A percentile compares a stretch with the other conserved stretches of the same genome.
Conservation (phyloP, 73 alveolate genomes). For the Paramecium pentaurelia region DNA sequence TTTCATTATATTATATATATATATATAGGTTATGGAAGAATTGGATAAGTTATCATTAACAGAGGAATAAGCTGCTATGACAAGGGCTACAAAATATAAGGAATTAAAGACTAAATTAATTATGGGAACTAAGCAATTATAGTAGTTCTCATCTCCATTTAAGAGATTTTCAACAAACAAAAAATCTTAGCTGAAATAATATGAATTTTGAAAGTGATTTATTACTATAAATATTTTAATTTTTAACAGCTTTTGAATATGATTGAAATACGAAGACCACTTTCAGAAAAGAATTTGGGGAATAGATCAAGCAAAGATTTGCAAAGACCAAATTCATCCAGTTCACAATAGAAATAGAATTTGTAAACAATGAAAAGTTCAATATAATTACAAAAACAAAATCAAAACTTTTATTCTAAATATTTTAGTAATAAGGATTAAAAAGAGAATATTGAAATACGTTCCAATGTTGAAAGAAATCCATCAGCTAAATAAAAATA, state of each 20-base stretch:
- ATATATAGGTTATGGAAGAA: background rate
- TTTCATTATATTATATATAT: background rate
- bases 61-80: background rate
- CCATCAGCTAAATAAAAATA: background rate
- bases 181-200: background rate
- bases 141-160: conserved; percentile 13
- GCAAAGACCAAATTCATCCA: conserved; percentile 36
- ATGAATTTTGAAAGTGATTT: background rate
- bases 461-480: background rate
- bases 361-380: conserved; percentile 36
- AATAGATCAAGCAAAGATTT: background rate
- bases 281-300: conserved; percentile 23
- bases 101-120: conserved; percentile 13
- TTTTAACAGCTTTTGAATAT: conserved; percentile 7
- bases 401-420: conserved; percentile 43
- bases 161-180: conserved; percentile 17
- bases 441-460: conserved; percentile 1
- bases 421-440: conserved; percentile 34
- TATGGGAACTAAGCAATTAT: background rate
- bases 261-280: conserved; percentile 36
- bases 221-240: conserved; percentile 19
- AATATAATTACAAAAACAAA: conserved; percentile 15
- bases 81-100: background rate
- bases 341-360: background rate
- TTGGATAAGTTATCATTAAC: background rate